Evolutionary conservation across 805 yeast genomes (phyloP).

Genomic region (Ogataea dorogensis): DNA sequence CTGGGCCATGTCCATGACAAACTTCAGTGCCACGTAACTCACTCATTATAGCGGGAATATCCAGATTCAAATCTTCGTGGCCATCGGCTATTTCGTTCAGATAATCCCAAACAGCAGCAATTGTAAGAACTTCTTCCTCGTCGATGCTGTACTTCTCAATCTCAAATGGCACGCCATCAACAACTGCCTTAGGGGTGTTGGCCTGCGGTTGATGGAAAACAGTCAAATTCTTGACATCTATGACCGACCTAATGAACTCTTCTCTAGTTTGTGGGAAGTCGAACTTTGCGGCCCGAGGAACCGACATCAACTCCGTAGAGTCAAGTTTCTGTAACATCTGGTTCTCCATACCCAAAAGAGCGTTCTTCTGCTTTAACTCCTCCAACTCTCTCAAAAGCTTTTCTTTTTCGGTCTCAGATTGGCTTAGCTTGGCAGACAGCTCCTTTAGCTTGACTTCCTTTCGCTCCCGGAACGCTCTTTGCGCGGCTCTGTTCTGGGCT

Average conservation of each 20-base stretch:
- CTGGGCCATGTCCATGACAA: conserved; percentile 82
- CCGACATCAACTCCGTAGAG: background rate
- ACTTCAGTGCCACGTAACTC: conserved; percentile 62
- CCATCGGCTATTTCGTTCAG: conserved; percentile 47
- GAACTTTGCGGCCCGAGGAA: conserved; percentile 9
- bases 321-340: conserved; percentile 43
- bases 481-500: conserved; percentile 85
- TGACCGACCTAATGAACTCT: conserved; percentile 25
- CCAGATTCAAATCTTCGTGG: conserved; percentile 49
- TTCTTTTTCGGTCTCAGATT: conserved; percentile 50
- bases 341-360: conserved; percentile 61
- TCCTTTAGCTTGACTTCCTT: conserved; percentile 72
- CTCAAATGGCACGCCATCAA: conserved; percentile 9
- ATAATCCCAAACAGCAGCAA: conserved; percentile 85
- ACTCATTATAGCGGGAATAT: conserved; percentile 57
- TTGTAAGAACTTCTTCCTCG: conserved; percentile 53
- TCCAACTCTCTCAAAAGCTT: conserved; percentile 42
- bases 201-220: conserved; percentile 2
- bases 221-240: conserved; percentile 14
- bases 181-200: conserved; percentile 1
- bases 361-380: conserved; percentile 48
- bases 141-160: conserved; percentile 24
- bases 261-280: conserved; percentile 28
- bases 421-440: conserved; percentile 54
- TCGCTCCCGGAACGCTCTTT: conserved; percentile 81